These are phyloP conservation scores for Gardenia jasminoides DNA, from an alignment of 257 asterid species.

Conservation along the genomic window DNA sequence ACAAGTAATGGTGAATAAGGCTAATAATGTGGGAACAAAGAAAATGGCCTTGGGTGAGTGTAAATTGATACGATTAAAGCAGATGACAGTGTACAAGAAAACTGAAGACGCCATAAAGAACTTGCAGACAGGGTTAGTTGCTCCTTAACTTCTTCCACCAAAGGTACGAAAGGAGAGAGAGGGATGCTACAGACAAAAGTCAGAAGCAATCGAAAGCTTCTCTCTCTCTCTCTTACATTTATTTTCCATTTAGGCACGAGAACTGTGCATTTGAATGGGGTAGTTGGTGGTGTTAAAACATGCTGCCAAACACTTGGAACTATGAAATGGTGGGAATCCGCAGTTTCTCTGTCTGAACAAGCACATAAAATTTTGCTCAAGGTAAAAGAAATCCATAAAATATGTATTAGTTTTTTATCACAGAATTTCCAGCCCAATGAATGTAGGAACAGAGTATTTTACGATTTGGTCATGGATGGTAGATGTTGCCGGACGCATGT, in stretches of 20 bases:
- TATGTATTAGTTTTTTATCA: too few species aligned
- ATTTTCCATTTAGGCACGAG: background rate
- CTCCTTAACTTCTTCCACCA: background rate
- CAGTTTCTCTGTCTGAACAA: too few species aligned
- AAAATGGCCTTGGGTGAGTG: conserved; percentile 41
- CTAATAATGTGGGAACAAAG: conserved; percentile 63
- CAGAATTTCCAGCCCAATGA: too few species aligned
- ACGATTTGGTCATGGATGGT: too few species aligned
- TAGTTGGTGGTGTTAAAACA: background rate
- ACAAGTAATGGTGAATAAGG: conserved; percentile 60
- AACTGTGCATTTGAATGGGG: background rate
- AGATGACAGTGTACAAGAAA: conserved; percentile 46
- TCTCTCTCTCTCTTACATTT: too few species aligned
- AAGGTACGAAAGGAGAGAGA: background rate
- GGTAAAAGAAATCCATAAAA: too few species aligned
- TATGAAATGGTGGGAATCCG: background rate
- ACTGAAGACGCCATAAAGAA: conserved; percentile 40
- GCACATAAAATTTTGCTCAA: too few species aligned
- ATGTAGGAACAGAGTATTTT: too few species aligned
- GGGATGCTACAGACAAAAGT: background rate
- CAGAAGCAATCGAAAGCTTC: background rate
- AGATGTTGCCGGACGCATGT: too few species aligned
- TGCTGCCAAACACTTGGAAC: background rate
- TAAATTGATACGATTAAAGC: conserved; percentile 36
- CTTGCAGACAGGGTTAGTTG: background rate